Evolutionary conservation across 257 asterid species (phyloP).

Genomic region (Ajuga chamaepitys): DNA sequence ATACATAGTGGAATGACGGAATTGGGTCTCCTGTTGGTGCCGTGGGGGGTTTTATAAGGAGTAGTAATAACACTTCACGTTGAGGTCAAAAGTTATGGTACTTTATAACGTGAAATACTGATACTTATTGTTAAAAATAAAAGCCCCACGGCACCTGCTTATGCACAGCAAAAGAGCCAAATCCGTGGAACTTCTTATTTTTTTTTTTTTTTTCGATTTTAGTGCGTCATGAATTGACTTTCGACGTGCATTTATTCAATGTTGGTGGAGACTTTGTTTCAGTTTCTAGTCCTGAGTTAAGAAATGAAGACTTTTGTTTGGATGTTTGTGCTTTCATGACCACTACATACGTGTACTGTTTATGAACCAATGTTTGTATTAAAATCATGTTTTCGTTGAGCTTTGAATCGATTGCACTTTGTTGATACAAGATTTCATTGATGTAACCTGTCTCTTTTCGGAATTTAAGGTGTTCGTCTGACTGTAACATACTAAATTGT

Average conservation of each 20-base stretch:
- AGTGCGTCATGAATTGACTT: slow-evolving; percentile 1
- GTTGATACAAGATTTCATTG: not conserved
- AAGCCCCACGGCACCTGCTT: no score
- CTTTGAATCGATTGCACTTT: not conserved
- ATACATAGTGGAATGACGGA: not conserved
- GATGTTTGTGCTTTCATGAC: slow-evolving; percentile 11
- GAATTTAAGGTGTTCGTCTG: not conserved
- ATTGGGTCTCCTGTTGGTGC: no score
- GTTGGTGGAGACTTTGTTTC: not conserved
- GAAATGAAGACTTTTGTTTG: slow-evolving; percentile 5
- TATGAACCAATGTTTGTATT: not conserved
- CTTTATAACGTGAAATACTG: no score
- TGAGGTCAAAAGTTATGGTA: no score
- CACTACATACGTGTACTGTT: not conserved
- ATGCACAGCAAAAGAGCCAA: not conserved
- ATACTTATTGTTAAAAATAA: no score
- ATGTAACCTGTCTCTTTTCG: not conserved
- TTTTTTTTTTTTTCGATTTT: not conserved
- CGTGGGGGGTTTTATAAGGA: no score
- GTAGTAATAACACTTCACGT: no score
- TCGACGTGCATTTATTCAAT: slow-evolving; percentile 2
- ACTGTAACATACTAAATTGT: not conserved
- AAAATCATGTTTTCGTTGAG: not conserved
- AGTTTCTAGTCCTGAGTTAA: not conserved
- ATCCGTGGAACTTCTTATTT: not conserved